Percentiles rank a stretch among this genome's conserved stretches.
Conservation (phyloP, 2,329 filamentous ascomycete genomes). For the Stenocarpella maydis region DNA sequence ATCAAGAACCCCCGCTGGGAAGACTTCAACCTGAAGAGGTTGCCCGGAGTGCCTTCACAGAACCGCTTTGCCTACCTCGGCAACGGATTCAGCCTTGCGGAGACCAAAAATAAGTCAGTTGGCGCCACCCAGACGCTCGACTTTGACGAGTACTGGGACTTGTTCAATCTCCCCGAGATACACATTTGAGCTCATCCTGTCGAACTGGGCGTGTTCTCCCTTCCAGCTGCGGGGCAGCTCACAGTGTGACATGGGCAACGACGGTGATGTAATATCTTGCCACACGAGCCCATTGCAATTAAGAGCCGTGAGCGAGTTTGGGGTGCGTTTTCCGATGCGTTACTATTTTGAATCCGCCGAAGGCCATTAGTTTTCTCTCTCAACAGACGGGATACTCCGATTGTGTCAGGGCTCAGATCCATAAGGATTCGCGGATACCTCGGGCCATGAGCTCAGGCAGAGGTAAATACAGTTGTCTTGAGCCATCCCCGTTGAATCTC, state of each 20-base stretch:
- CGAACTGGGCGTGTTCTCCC: background rate
- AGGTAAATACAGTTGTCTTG: background rate
- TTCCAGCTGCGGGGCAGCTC: background rate
- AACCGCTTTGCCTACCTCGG: constrained; percentile 42
- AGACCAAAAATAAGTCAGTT: background rate
- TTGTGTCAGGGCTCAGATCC: no score
- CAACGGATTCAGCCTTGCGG: constrained; percentile 37
- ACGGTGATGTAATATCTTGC: background rate
- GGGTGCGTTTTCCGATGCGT: no score
- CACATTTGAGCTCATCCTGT: background rate
- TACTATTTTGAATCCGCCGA: no score
- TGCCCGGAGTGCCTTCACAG: constrained; percentile 21
- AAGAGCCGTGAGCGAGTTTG: no score
- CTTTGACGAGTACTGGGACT: constrained; percentile 38
- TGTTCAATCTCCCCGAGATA: constrained; percentile 39
- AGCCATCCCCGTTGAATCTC: background rate
- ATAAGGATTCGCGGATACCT: background rate
- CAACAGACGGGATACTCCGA: no score
- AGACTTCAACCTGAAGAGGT: constrained; percentile 39
- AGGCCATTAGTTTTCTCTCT: no score
- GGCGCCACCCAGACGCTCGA: constrained; percentile 1
- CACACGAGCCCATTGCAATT: background rate
- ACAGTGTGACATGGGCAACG: background rate
- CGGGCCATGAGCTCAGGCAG: background rate
- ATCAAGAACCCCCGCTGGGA: constrained; percentile 41